phyloP scores from a whole-genome alignment of 192 early-diverging fungal genomes.

The Diversispora eburnea region DNA sequence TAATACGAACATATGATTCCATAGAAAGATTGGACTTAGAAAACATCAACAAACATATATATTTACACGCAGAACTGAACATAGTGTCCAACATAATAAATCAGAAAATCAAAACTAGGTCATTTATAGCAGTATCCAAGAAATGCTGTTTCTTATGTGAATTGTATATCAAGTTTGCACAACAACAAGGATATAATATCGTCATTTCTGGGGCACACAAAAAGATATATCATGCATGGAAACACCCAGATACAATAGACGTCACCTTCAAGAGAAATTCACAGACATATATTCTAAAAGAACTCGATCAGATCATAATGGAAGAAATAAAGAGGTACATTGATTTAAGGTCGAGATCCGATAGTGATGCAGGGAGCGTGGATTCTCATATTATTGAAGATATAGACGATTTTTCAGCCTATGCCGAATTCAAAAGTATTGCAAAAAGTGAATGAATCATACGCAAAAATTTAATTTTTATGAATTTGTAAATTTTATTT shows the following conservation, averaged over 20 bases:
- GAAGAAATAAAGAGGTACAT: not conserved
- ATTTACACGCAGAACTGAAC: conserved; percentile 4
- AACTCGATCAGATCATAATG: not conserved
- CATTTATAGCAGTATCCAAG: not conserved
- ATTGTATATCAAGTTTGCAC: not conserved
- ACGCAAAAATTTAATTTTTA: too few species aligned
- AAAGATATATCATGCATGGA: not conserved
- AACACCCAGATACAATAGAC: not conserved
- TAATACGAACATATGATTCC: not conserved
- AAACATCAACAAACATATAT: not conserved
- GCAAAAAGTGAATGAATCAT: too few species aligned
- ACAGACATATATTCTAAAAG: not conserved
- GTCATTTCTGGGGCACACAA: not conserved
- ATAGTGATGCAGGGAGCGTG: not conserved
- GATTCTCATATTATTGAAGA: not conserved
- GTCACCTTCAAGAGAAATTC: not conserved
- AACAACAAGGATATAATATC: not conserved
- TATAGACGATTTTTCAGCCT: not conserved
- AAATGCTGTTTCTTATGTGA: too few species aligned
- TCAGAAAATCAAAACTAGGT: not conserved
- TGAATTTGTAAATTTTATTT: too few species aligned
- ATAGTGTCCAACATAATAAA: not conserved
- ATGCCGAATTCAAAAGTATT: too few species aligned
- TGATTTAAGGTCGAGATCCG: not conserved
- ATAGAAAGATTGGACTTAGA: not conserved